Conservation (phyloP, 2,329 filamentous ascomycete species). For the Trichoderma sp. region DNA sequence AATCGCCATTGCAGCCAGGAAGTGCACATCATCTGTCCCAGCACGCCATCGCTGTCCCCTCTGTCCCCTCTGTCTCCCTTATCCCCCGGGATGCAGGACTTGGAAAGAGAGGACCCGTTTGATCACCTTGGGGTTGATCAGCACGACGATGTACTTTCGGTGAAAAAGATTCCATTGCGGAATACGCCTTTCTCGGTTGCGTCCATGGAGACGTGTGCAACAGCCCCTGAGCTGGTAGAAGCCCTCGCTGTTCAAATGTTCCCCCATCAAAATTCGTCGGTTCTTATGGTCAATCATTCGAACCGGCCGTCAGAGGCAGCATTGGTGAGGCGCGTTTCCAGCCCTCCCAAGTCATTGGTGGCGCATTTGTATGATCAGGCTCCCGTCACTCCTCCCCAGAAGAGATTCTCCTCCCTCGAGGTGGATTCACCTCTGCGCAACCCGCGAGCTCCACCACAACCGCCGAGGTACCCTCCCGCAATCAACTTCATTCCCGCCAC, state of each 20-base stretch:
- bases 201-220: slow-evolving; percentile 60
- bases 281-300: slow-evolving; percentile 58
- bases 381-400: slow-evolving; percentile 53
- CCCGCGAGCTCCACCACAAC: slow-evolving; percentile 56
- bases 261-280: slow-evolving; percentile 62
- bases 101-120: slow-evolving; percentile 31
- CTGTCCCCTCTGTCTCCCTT: not conserved
- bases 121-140: slow-evolving; percentile 45
- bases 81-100: not conserved
- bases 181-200: slow-evolving; percentile 61
- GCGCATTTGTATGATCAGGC: slow-evolving; percentile 29
- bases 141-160: slow-evolving; percentile 53
- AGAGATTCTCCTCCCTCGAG: slow-evolving; percentile 47
- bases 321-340: slow-evolving; percentile 34
- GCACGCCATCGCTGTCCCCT: not conserved
- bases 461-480: slow-evolving; percentile 41
- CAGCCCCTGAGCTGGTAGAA: slow-evolving; percentile 62
- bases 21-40: slow-evolving; percentile 8
- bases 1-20: not conserved
- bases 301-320: slow-evolving; percentile 48
- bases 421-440: slow-evolving; percentile 62
- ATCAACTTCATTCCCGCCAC: slow-evolving; percentile 63
- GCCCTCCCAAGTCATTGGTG: slow-evolving; percentile 39
- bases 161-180: slow-evolving; percentile 52
- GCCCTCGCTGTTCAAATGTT: slow-evolving; percentile 61